Percentiles rank a stretch among this genome's conserved stretches.
These are phyloP conservation scores for Oidiodendron maius DNA, from an alignment of 495 filamentous ascomycete species.

Conservation along the genomic window DNA sequence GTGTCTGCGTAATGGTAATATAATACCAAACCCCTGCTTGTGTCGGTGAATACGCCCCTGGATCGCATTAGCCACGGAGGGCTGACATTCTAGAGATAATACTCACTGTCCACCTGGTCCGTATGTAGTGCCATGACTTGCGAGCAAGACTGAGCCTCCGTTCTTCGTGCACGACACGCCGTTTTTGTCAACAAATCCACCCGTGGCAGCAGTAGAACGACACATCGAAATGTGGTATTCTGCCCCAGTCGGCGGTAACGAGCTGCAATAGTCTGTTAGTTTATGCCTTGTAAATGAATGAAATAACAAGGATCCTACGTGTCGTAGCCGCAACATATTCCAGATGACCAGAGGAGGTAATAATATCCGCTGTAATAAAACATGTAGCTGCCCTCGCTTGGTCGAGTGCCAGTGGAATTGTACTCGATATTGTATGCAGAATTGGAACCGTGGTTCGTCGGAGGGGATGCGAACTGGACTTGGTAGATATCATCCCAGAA, in stretches of 20 bases:
- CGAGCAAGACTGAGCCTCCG: conserved; percentile 59
- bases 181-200: conserved; percentile 54
- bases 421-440: conserved; percentile 48
- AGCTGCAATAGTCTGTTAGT: too few species aligned
- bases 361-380: conserved; percentile 52
- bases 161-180: conserved; percentile 48
- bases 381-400: conserved; percentile 53
- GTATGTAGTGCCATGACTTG: conserved; percentile 56
- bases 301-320: too few species aligned
- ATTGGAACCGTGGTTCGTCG: conserved; percentile 33
- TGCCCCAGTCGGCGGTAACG: conserved; percentile 44
- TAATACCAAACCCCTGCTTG: conserved; percentile 46
- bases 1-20: conserved; percentile 71
- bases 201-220: conserved; percentile 44
- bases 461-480: conserved; percentile 42
- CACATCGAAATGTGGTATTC: conserved; percentile 68
- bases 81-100: too few species aligned
- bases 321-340: conserved; percentile 55
- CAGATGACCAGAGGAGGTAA: conserved; percentile 62
- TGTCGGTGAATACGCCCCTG: conserved; percentile 45
- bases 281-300: neutral
- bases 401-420: conserved; percentile 44
- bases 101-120: conserved; percentile 64
- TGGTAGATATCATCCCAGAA: conserved; percentile 69
- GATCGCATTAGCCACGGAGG: conserved; percentile 4